Conservation (phyloP, 768 basidiomycete species). For the Dentipellis sp. region DNA sequence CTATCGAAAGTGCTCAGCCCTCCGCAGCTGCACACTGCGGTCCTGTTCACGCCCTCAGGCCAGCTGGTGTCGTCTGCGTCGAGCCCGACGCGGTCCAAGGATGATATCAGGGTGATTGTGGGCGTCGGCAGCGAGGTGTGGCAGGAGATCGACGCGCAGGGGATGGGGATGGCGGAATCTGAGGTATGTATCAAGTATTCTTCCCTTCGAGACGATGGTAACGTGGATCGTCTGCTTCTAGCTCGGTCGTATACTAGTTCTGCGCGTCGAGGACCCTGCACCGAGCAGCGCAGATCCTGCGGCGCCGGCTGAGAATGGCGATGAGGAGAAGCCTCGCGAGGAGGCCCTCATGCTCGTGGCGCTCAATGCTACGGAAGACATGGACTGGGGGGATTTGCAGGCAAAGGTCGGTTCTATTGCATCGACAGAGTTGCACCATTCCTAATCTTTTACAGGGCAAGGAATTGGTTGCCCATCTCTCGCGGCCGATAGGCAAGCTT, state of each 20-base stretch:
- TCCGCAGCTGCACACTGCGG: constrained; percentile 58
- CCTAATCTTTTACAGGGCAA: constrained; percentile 17
- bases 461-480: constrained; percentile 23
- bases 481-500: constrained; percentile 29
- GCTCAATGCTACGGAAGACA: constrained; percentile 47
- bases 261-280: constrained; percentile 43
- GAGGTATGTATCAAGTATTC: constrained; percentile 40
- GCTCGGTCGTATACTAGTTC: constrained; percentile 64
- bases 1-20: constrained; percentile 54
- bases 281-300: constrained; percentile 12
- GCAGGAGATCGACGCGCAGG: constrained; percentile 62
- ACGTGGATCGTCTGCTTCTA: constrained; percentile 18
- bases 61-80: constrained; percentile 62
- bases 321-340: constrained; percentile 6
- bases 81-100: constrained; percentile 49
- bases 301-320: constrained; percentile 11
- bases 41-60: constrained; percentile 65
- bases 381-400: constrained; percentile 61
- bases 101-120: constrained; percentile 63
- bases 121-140: constrained; percentile 70
- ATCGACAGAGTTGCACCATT: background rate
- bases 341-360: constrained; percentile 63
- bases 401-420: constrained; percentile 37
- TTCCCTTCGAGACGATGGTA: background rate
- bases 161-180: constrained; percentile 66